Percentiles rank a stretch among this genome's conserved stretches.
Evolutionary conservation across 495 filamentous ascomycete species (phyloP).

Genomic region (Talaromyces liani): DNA sequence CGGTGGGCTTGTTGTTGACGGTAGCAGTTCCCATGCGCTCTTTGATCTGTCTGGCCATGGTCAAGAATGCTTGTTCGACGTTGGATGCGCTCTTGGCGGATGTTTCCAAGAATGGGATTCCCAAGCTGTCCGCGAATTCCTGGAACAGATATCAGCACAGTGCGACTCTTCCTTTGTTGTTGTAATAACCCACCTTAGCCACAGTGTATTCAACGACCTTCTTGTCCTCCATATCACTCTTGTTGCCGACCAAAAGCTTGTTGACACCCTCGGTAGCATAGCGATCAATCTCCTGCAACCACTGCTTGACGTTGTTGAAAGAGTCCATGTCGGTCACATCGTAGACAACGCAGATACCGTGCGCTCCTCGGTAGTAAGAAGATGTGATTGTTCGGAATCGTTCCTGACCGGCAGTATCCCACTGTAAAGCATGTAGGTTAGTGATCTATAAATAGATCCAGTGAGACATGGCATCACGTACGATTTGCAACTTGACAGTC

Average conservation of each 20-base stretch:
- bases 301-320: constrained; percentile 99
- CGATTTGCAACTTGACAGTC: constrained; percentile 99
- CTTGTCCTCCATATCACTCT: constrained; percentile 99
- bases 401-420: constrained; percentile 98
- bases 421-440: constrained; percentile 44
- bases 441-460: constrained; percentile 6
- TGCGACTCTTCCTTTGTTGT: background rate
- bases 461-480: constrained; percentile 39
- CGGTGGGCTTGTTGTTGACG: constrained; percentile 96
- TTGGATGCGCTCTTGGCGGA: constrained; percentile 99
- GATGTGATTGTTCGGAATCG: constrained; percentile 99
- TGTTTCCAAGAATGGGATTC: constrained; percentile 98
- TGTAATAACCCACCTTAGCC: constrained; percentile 67
- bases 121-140: constrained; percentile 98
- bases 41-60: constrained; percentile 99
- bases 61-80: constrained; percentile 99
- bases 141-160: constrained; percentile 28
- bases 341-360: constrained; percentile 99
- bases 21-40: constrained; percentile 97
- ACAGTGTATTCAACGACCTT: constrained; percentile 99
- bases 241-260: constrained; percentile 98
- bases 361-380: constrained; percentile 97
- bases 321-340: constrained; percentile 99
- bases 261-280: constrained; percentile 99
- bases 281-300: constrained; percentile 98